These are phyloP conservation scores for Penicillium chermesinum DNA, from an alignment of 495 filamentous ascomycete genomes.

Conservation along the genomic window DNA sequence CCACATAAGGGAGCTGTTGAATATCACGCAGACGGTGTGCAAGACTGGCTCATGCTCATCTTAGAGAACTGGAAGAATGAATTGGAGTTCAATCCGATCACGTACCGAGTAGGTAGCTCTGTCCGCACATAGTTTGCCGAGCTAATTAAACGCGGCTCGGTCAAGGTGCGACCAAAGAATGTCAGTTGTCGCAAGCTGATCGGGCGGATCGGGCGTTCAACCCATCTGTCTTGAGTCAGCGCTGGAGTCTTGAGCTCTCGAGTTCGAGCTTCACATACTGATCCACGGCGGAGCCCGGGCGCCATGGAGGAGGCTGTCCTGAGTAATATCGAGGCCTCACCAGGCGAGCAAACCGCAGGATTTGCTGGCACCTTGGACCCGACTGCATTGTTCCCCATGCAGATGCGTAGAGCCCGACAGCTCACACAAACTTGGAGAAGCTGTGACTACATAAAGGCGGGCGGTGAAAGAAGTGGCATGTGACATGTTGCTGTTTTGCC, in stretches of 20 bases:
- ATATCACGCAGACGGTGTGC: constrained; percentile 95
- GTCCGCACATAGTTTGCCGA: constrained; percentile 97
- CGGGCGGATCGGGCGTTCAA: constrained; percentile 73
- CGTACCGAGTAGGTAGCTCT: constrained; percentile 83
- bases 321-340: constrained; percentile 24
- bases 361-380: constrained; percentile 30
- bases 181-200: constrained; percentile 90
- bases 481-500: neutral
- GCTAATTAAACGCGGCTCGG: constrained; percentile 80
- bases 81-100: neutral
- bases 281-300: constrained; percentile 77
- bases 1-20: constrained; percentile 92
- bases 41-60: constrained; percentile 49
- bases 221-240: constrained; percentile 57
- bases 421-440: neutral
- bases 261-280: constrained; percentile 50
- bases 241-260: constrained; percentile 1
- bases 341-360: constrained; percentile 15
- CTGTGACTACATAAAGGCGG: constrained; percentile 6
- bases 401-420: constrained; percentile 4
- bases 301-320: constrained; percentile 60
- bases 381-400: constrained; percentile 33
- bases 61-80: neutral
- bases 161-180: constrained; percentile 88
- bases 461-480: constrained; percentile 1